These are phyloP conservation scores for Cydonia oblonga DNA, from an alignment of 331 rosid genomes.

Conservation along the genomic window DNA sequence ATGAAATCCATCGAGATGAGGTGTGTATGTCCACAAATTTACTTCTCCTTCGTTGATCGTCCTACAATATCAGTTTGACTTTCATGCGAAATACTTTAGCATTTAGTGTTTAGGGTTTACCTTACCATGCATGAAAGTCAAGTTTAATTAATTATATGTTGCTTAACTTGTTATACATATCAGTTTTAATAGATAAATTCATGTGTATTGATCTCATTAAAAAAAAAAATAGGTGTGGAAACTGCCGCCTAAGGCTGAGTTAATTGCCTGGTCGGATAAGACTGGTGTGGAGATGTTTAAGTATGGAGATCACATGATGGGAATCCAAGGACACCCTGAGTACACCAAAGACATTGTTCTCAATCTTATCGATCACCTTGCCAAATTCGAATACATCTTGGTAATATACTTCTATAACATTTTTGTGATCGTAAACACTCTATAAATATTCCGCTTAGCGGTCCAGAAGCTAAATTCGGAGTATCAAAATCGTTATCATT, in stretches of 20 bases:
- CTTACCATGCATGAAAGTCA: neutral
- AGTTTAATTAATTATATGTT: too few relatives aligned
- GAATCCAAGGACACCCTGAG: conserved; percentile 97
- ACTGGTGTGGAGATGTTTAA: conserved; percentile 61
- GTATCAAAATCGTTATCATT: neutral
- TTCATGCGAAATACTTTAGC: neutral
- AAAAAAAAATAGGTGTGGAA: conserved; percentile 40
- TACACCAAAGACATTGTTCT: conserved; percentile 61
- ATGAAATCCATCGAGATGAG: conserved; percentile 81
- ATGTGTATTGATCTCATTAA: neutral
- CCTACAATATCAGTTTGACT: neutral
- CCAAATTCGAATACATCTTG: conserved; percentile 27
- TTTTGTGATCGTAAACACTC: neutral
- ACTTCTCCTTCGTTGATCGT: neutral
- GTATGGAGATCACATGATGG: conserved; percentile 66
- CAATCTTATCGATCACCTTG: conserved; percentile 59
- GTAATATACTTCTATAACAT: conserved; percentile 10
- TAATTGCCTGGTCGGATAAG: conserved; percentile 76
- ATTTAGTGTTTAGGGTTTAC: too few relatives aligned
- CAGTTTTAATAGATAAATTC: neutral
- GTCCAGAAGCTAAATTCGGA: neutral
- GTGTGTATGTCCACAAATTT: too few relatives aligned
- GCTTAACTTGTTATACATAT: too few relatives aligned
- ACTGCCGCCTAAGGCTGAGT: conserved; percentile 63
- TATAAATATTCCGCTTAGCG: neutral